Evolutionary conservation across 306 rosid species (phyloP).

Genomic region (Medicago ruthenica): DNA sequence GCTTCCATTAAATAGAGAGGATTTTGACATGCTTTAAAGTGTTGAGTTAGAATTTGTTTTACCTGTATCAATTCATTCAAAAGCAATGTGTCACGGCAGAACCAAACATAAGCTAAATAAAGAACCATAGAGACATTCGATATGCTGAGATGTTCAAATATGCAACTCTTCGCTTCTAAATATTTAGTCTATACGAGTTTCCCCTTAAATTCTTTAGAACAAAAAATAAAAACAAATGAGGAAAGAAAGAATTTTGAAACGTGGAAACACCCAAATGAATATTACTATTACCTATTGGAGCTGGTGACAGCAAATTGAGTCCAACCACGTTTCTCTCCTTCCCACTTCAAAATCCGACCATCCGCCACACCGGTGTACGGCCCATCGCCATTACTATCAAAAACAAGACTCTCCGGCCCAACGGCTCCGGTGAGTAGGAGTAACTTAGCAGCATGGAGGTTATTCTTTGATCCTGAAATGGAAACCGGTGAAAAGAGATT

Average conservation of each 20-base stretch:
- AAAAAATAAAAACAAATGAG: not conserved
- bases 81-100: too few relatives aligned
- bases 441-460: constrained; percentile 58
- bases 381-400: constrained; percentile 71
- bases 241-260: not conserved
- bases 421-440: constrained; percentile 59
- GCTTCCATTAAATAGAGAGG: too few relatives aligned
- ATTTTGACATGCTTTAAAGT: too few relatives aligned
- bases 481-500: constrained; percentile 46
- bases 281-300: constrained; percentile 57
- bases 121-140: too few relatives aligned
- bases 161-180: too few relatives aligned
- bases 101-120: too few relatives aligned
- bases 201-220: not conserved
- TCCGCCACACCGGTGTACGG: constrained; percentile 94
- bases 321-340: constrained; percentile 69
- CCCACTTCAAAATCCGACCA: constrained; percentile 86
- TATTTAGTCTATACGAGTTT: too few relatives aligned
- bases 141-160: too few relatives aligned
- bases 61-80: too few relatives aligned
- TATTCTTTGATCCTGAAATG: constrained; percentile 56
- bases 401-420: constrained; percentile 92
- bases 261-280: not conserved
- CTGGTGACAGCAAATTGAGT: constrained; percentile 73
- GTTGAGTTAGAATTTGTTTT: too few relatives aligned